These are phyloP conservation scores for Gossypium ekmanianum DNA, from an alignment of 345 rosid genomes.

Conservation along the genomic window DNA sequence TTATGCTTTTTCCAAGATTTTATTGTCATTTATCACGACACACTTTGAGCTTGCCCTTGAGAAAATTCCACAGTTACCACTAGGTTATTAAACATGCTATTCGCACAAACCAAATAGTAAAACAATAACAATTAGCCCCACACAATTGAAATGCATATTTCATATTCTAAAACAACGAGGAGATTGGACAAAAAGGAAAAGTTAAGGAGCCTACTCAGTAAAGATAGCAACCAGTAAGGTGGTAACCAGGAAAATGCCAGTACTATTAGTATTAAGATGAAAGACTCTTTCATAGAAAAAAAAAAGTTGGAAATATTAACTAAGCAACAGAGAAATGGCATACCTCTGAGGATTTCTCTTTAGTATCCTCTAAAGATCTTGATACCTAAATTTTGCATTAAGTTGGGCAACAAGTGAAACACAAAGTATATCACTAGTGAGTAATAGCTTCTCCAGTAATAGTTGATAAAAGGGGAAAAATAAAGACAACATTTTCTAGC, in stretches of 20 bases:
- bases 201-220: not conserved
- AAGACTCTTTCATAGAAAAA: not conserved
- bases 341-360: conserved; percentile 60
- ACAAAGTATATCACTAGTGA: not conserved
- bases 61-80: not conserved
- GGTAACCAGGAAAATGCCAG: not conserved
- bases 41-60: not conserved
- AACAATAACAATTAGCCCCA: not conserved
- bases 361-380: conserved; percentile 52
- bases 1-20: not conserved
- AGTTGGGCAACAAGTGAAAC: not conserved
- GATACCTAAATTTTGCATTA: conserved; percentile 40
- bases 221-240: not conserved
- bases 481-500: not conserved
- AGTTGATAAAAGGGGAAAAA: not conserved
- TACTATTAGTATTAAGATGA: not conserved
- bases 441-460: not conserved
- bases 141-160: not conserved
- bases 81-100: not conserved
- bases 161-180: not conserved
- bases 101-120: not conserved
- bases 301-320: not conserved
- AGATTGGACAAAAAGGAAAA: not conserved
- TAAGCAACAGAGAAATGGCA: conserved; percentile 8
- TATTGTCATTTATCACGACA: not conserved